Evolutionary conservation across 106 monocot genomes (phyloP).

Genomic region (Platanthera guangdongensis): DNA sequence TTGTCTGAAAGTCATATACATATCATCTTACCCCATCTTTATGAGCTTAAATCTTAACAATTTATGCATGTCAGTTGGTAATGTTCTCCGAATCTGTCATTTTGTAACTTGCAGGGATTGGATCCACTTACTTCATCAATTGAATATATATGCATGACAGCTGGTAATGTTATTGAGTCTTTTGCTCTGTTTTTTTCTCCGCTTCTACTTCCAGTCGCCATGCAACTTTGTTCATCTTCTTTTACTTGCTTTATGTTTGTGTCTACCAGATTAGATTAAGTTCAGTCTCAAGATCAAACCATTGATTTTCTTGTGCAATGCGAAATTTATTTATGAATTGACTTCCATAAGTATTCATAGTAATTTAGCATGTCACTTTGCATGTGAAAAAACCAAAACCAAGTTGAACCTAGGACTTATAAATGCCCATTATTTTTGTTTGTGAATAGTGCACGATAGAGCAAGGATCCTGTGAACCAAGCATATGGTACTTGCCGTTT

Average conservation of each 20-base stretch:
- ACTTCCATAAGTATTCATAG: not conserved
- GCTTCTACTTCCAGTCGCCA: not conserved
- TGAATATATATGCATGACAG: slow-evolving; percentile 79
- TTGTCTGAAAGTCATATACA: too few relatives aligned
- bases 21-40: too few relatives aligned
- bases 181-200: not conserved
- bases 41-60: too few relatives aligned
- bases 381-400: too few relatives aligned
- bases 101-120: slow-evolving; percentile 33
- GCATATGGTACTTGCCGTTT: too few relatives aligned
- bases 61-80: too few relatives aligned
- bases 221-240: not conserved
- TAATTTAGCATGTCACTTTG: not conserved
- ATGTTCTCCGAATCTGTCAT: not conserved
- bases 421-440: too few relatives aligned
- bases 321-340: not conserved
- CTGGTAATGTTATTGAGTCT: slow-evolving; percentile 41
- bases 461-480: too few relatives aligned
- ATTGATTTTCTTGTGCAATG: not conserved
- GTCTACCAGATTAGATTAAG: not conserved
- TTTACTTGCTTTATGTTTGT: not conserved
- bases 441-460: too few relatives aligned
- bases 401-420: too few relatives aligned
- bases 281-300: not conserved
- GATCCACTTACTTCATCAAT: slow-evolving; percentile 80